Evolutionary conservation across 2,329 filamentous ascomycete species (phyloP).

Genomic region (Sarocladium kiliense): DNA sequence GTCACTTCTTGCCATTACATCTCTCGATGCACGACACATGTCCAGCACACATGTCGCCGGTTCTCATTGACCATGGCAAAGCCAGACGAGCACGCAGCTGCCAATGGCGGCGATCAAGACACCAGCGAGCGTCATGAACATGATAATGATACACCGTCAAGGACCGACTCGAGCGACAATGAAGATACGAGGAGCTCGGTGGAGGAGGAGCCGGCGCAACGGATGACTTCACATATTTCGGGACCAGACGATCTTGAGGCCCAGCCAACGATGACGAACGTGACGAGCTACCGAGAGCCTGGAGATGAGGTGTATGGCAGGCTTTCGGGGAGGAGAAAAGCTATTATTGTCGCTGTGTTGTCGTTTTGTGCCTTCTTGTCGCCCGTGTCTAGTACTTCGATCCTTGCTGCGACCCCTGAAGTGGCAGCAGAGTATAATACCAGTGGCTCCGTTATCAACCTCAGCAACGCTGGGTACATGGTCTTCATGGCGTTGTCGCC

Average conservation of each 20-base stretch:
- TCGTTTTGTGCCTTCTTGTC: slow-evolving; percentile 73
- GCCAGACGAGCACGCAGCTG: neutral
- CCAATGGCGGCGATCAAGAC: neutral
- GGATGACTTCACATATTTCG: slow-evolving; percentile 23
- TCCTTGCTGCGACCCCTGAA: slow-evolving; percentile 69
- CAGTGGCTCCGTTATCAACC: slow-evolving; percentile 64
- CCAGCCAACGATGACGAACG: slow-evolving; percentile 9
- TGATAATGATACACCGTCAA: neutral
- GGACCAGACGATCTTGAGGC: slow-evolving; percentile 22
- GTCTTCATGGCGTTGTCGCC: slow-evolving; percentile 67
- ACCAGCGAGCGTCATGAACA: neutral
- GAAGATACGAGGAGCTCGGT: neutral
- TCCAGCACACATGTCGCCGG: neutral
- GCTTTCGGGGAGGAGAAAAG: slow-evolving; percentile 57
- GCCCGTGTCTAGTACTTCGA: slow-evolving; percentile 68
- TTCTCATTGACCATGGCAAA: neutral
- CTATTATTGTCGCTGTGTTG: slow-evolving; percentile 61
- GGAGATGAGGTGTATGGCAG: slow-evolving; percentile 58
- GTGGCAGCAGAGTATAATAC: slow-evolving; percentile 61
- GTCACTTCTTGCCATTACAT: neutral
- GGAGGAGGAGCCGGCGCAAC: slow-evolving; percentile 8
- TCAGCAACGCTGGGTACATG: slow-evolving; percentile 72
- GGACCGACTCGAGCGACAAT: neutral
- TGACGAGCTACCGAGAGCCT: slow-evolving; percentile 19
- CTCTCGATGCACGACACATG: neutral